Base-by-base conservation (phyloP, 2,329 filamentous ascomycete genomes). In the Colletotrichum eremochloae region DNA sequence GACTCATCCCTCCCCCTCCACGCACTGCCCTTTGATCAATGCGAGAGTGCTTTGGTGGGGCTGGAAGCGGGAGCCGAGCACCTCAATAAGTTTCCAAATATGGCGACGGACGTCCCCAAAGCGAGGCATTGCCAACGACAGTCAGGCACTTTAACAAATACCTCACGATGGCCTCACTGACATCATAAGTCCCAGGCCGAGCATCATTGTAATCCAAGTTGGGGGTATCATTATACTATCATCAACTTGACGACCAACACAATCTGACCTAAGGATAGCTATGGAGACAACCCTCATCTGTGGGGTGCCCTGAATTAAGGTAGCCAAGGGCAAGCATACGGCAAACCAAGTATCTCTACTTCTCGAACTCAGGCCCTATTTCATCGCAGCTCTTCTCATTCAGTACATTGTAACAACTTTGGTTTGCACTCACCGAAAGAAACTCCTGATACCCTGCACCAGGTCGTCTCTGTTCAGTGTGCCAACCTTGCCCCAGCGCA, bases 401-500 rank as follows among this genome's bases (percentile, higher is more conserved):
- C 48, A 31, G 36, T 33, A 31, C 64, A 36, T 36, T 48, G 18
- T 52, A 48, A 33, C 15, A 56, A 1, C 11, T 24, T 29, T n/a
- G 18, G 12, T 31, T 15, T 12, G 50, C 20, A 24, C 58, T 77
- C 77, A 86, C 63, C 83, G 83, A 75, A 87, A 87, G 66, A 86
- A 79, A 67, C 80, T 85, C 52, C 84, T 83, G 66, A 86, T 79
- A 11, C 84, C 81, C 68, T 83, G 81, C 24, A 82, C 79, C 75
- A 83, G 78, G 36, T 81, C 76, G 15, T 82, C 81, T 55, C 79
- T 80, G 74, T 83, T 84, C 66, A 81, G 76, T 42, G 76, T 76
- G 9, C 81, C 78, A 9, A 81, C 79, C 70, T 78, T 82, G 33
- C 79, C 75, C 83, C 83, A 84, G 66, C 81, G 79, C 53, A 78